Evolutionary conservation across 345 rosid species (phyloP), one percentile per base, ranked within the genome.

Genomic region (Rhodamnia argentea): DNA sequence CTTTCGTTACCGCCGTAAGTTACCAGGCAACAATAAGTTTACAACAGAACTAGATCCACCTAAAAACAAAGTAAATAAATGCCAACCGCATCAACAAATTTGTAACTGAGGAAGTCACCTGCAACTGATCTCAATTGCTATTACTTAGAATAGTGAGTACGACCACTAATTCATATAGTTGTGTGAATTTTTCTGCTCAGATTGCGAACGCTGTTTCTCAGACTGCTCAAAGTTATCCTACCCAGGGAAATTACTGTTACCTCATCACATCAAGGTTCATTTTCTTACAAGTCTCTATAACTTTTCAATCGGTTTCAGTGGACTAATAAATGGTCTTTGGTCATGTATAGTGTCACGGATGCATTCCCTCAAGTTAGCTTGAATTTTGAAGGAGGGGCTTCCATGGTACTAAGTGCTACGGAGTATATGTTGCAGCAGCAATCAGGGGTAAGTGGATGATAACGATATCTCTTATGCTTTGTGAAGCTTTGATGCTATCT

Each of bases 331-430:
- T 1, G 47, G 78, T 70, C 47, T 70, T 70, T 37, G 78, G 62
- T 88, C 76, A 27, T 86, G 83, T 86, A 84, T 95, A 96, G 99
- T 82, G 91, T 94, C 32, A 82, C 87, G 55, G 90, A 89, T 59
- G 82, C 91, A 89, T 98, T 98, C 91, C 99, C 99, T 90, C 95
- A 91, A 89, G 95, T 98, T 90, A 92, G 94, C 87, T 93, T 98
- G 82, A 94, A 95, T 93, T 98, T 98, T 87, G 98, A 95, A 85
- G 98, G 96, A 40, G 96, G 96, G 59, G 94, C 98, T 86, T 93
- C 99, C 84, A 88, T 98, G 96, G 88, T 92, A 86, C 89, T 98
- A 44, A 89, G 87, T 85, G 96, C 98, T 29, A 93, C 90, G 87
- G 98, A 96, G 86, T 98, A 98, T 91, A 95, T 98, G 52, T 85